Evolutionary conservation across 2,329 filamentous ascomycete species (phyloP), one percentile per base, ranked within the genome.

Genomic region (Diaporthe sp.): DNA sequence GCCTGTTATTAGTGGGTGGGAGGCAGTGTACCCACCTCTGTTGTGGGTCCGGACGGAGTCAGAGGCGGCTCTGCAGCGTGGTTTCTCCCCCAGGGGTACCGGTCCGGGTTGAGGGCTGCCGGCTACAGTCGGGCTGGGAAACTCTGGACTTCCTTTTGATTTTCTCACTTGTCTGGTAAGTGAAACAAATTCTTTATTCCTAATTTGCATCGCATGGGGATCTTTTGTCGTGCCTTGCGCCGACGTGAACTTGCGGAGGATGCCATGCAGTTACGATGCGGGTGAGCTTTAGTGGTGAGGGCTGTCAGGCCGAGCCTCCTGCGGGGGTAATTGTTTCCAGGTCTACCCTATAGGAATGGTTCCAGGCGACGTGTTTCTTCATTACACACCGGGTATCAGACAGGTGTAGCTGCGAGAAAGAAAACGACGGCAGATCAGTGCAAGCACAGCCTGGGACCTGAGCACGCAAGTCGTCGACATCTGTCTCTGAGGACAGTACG

Each of bases 61-160:
- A 42, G 9, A 53, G 47, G 47, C 47, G 65, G 49, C 47, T 70
- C 65, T 70, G 22, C 47, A 28, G 47, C n/a, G 31, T 15, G 31
- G 20, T 63, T 20, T 7, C 20, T 5, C 8, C 22, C 22, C 22
- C 31, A 68, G 49, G 47, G 34, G 65, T 22, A n/a, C 65, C 65
- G 65, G 65, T 42, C 65, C 65, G 65, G 58, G 65, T 55, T 39
- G 47, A 70, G 65, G 34, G 3, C 34, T 10, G 65, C 34, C 65
- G 65, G 65, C 49, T 70, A 70, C 49, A 70, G 34, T 55, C 65
- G 65, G 63, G 34, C 34, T 34, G 55, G 28, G 15, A 12, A 34
- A 22, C 22, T 39, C 13, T 12, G 44, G 22, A 13, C 22, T 55
- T 42, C 28, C 37, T 68, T 4, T 15, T 37, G n/a, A 12, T 55